Conservation (phyloP, 1,284 basidiomycete species). For the Bjerkandera adusta region DNA sequence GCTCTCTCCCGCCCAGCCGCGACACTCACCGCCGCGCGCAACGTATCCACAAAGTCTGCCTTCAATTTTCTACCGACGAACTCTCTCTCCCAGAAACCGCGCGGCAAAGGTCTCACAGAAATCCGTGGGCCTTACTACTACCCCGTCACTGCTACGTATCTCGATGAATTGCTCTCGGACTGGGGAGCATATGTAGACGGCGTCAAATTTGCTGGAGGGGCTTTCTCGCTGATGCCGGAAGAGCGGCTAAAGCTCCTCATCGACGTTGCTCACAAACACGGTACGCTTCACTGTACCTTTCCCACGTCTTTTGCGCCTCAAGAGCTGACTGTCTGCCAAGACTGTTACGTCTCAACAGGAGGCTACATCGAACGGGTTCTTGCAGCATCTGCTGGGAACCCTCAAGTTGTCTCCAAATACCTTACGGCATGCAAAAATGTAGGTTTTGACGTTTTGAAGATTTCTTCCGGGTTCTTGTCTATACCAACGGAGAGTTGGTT, state of each 20-base stretch:
- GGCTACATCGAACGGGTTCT: slow-evolving; percentile 44
- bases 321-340: slow-evolving; percentile 12
- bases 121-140: slow-evolving; percentile 43
- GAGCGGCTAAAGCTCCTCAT: slow-evolving; percentile 36
- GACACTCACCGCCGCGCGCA: not conserved
- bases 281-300: slow-evolving; percentile 20
- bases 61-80: slow-evolving; percentile 29
- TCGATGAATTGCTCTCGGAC: slow-evolving; percentile 37
- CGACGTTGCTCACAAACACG: slow-evolving; percentile 40
- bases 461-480: slow-evolving; percentile 46
- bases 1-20: too few species aligned
- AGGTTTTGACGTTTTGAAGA: slow-evolving; percentile 43
- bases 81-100: slow-evolving; percentile 27
- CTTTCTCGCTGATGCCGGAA: slow-evolving; percentile 44
- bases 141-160: slow-evolving; percentile 37
- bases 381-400: slow-evolving; percentile 35
- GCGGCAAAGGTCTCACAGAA: slow-evolving; percentile 37
- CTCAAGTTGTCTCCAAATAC: slow-evolving; percentile 36
- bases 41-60: not conserved
- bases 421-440: slow-evolving; percentile 39
- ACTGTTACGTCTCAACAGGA: slow-evolving; percentile 41
- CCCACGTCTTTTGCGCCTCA: not conserved
- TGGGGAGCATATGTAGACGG: slow-evolving; percentile 45
- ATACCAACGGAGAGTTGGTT: slow-evolving; percentile 45
- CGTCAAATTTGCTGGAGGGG: slow-evolving; percentile 46